Conservation (phyloP, 2,329 filamentous ascomycete genomes). For the Pseudogymnoascus sp. region DNA sequence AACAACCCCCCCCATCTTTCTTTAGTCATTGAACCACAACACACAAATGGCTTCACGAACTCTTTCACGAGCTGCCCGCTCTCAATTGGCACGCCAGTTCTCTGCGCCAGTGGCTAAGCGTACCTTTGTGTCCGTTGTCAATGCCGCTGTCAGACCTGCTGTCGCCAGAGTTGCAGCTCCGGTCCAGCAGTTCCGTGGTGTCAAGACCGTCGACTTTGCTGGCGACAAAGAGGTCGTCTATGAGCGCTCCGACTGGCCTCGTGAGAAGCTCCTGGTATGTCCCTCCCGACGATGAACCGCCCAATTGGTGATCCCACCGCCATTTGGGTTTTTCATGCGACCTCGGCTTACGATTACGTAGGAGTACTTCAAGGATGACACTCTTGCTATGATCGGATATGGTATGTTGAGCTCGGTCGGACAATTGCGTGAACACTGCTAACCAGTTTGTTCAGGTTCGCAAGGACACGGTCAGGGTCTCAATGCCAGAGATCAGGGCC, state of each 20-base stretch:
- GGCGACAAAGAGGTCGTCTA: slow-evolving; percentile 91
- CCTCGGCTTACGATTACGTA: slow-evolving; percentile 33
- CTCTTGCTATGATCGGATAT: slow-evolving; percentile 97
- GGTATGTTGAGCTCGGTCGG: slow-evolving; percentile 34
- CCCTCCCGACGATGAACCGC: slow-evolving; percentile 19
- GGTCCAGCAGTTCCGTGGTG: slow-evolving; percentile 61
- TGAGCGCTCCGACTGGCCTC: slow-evolving; percentile 97
- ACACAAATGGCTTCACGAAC: slow-evolving; percentile 70
- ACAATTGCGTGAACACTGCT: neutral
- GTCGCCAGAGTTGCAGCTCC: slow-evolving; percentile 40
- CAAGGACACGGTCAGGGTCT: slow-evolving; percentile 98
- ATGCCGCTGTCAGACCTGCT: slow-evolving; percentile 46
- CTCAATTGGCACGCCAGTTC: slow-evolving; percentile 57
- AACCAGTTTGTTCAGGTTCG: slow-evolving; percentile 40
- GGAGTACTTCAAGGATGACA: slow-evolving; percentile 99
- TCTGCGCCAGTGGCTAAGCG: slow-evolving; percentile 52
- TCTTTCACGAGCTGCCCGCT: slow-evolving; percentile 61
- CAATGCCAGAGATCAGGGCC: slow-evolving; percentile 98
- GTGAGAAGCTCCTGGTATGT: slow-evolving; percentile 92
- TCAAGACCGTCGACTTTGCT: slow-evolving; percentile 99
- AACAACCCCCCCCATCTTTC: slow-evolving; percentile 19
- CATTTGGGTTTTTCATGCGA: slow-evolving; percentile 9
- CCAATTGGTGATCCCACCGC: slow-evolving; percentile 2
- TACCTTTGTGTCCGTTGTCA: slow-evolving; percentile 54
- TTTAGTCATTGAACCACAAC: slow-evolving; percentile 16